Evolutionary conservation across 176 grass and related monocot genomes (phyloP).

Genomic region (Thalia dealbata): DNA sequence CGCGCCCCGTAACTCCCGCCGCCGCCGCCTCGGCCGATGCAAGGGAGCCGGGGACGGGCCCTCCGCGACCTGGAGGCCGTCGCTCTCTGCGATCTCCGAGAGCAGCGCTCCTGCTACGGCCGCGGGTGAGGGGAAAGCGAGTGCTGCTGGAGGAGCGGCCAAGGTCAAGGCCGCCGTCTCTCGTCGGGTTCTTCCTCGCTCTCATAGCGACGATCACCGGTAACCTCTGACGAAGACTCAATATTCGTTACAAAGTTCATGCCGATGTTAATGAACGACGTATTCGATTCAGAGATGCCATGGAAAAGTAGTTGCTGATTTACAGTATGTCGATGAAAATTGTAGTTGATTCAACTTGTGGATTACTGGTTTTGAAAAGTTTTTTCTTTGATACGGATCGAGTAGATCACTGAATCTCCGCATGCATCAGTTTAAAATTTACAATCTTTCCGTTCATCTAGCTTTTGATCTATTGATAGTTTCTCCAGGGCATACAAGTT

Average conservation of each 20-base stretch:
- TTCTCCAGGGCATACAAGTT: too few relatives aligned
- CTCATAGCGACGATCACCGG: background rate
- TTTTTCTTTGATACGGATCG: too few relatives aligned
- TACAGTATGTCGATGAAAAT: too few relatives aligned
- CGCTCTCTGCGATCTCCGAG: constrained; percentile 8
- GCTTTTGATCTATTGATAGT: too few relatives aligned
- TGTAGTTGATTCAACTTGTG: too few relatives aligned
- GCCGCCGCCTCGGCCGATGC: background rate
- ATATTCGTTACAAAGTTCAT: background rate
- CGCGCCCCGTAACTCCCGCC: background rate
- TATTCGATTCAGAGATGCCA: too few relatives aligned
- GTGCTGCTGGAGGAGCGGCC: background rate
- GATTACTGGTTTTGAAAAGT: too few relatives aligned
- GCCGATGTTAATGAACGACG: too few relatives aligned
- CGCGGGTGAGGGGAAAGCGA: background rate
- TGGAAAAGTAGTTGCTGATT: too few relatives aligned
- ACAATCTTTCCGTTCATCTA: too few relatives aligned
- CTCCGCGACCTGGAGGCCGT: background rate
- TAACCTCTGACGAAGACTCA: background rate
- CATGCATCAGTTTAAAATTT: too few relatives aligned
- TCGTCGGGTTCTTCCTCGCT: background rate
- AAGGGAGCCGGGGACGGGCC: background rate
- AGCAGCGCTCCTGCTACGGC: background rate
- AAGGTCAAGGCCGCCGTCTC: background rate
- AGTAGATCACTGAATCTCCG: too few relatives aligned